Evolutionary conservation across 2,329 filamentous ascomycete genomes (phyloP).

Genomic region (Geoglossum cookeanum): DNA sequence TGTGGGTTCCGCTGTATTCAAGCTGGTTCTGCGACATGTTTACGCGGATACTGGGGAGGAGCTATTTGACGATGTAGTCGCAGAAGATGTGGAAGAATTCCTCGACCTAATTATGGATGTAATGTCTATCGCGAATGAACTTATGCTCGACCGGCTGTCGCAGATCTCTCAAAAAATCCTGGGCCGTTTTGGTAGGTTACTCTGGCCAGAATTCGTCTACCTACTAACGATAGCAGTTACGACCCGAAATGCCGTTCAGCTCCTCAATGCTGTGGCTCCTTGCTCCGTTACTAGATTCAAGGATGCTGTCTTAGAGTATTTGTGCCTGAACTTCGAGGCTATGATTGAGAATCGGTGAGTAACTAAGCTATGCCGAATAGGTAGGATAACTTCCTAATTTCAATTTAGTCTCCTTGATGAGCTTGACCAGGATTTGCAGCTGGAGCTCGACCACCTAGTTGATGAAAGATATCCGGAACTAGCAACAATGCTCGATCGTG

Average conservation of each 20-base stretch:
- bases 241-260: constrained; percentile 63
- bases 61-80: constrained; percentile 60
- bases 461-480: constrained; percentile 46
- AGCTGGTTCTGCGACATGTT: constrained; percentile 59
- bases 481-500: constrained; percentile 45
- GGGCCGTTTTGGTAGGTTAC: constrained; percentile 47
- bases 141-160: constrained; percentile 83
- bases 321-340: constrained; percentile 76
- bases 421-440: constrained; percentile 64
- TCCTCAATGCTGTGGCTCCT: constrained; percentile 72
- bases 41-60: constrained; percentile 69
- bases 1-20: constrained; percentile 52
- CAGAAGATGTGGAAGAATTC: constrained; percentile 59
- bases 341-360: constrained; percentile 69
- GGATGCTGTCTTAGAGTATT: constrained; percentile 70
- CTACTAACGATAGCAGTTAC: constrained; percentile 34
- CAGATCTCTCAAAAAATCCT: constrained; percentile 77
- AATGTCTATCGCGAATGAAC: constrained; percentile 73
- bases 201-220: neutral
- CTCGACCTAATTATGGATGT: constrained; percentile 82
- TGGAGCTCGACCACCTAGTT: constrained; percentile 63
- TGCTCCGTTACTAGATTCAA: constrained; percentile 76
- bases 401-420: constrained; percentile 48
- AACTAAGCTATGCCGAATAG: neutral
- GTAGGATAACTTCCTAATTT: neutral